A percentile compares a stretch with the other conserved stretches of the same genome.
Evolutionary conservation across 164 flowering plant species (phyloP).

Genomic region (Tinospora cordifolia): DNA sequence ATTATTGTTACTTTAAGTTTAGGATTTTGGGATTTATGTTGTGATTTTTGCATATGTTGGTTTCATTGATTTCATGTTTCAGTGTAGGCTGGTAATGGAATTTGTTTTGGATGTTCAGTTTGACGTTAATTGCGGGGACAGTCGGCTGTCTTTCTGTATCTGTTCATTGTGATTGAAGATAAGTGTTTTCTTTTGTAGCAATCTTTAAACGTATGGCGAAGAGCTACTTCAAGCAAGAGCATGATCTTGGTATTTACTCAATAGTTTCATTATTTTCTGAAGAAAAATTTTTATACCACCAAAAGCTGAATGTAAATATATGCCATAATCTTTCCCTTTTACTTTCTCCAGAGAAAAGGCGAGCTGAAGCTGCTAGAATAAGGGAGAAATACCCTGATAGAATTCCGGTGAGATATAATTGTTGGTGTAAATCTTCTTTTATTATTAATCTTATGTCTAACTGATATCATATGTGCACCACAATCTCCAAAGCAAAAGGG

Average conservation of each 20-base stretch:
- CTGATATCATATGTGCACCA: neutral
- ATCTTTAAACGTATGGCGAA: conserved; percentile 37
- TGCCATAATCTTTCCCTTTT: neutral
- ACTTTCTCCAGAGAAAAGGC: conserved; percentile 43
- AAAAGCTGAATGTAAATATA: neutral
- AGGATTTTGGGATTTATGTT: too few species aligned
- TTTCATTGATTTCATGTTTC: too few species aligned
- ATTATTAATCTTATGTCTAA: too few species aligned
- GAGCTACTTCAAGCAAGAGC: conserved; percentile 82
- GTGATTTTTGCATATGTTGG: too few species aligned
- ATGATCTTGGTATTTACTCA: conserved; percentile 55
- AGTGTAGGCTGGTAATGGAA: too few species aligned
- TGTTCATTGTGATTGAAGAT: too few species aligned
- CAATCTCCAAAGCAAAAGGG: too few species aligned
- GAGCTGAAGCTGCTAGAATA: conserved; percentile 71
- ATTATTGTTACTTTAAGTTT: too few species aligned
- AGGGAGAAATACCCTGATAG: conserved; percentile 88
- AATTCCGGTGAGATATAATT: conserved; percentile 58
- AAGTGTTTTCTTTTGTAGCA: conserved; percentile 6
- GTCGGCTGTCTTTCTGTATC: too few species aligned
- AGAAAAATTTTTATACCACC: too few species aligned
- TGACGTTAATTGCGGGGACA: too few species aligned
- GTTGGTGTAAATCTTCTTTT: neutral
- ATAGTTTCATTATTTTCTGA: neutral
- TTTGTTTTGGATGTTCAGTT: too few species aligned